phyloP scores from a whole-genome alignment of 176 grass and related monocot species.

The Zoysia pacifica region DNA sequence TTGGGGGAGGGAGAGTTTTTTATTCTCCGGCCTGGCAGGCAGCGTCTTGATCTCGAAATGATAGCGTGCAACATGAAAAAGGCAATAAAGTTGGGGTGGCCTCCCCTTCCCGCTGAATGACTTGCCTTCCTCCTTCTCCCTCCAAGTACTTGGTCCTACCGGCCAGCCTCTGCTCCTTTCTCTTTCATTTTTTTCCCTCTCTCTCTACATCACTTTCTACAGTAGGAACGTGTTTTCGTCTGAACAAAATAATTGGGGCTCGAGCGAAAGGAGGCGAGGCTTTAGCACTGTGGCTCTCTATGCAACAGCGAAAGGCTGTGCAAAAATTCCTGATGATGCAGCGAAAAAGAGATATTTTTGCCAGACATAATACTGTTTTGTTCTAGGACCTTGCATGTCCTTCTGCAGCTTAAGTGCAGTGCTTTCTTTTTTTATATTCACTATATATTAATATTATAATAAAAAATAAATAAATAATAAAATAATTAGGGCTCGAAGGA shows the following conservation, averaged over 20 bases:
- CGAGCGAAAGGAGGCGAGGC: not conserved
- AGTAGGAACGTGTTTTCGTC: not conserved
- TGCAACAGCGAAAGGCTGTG: slow-evolving; percentile 32
- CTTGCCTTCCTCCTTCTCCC: slow-evolving; percentile 29
- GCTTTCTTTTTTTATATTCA: too few relatives aligned
- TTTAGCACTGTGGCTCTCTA: slow-evolving; percentile 10
- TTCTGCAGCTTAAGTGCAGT: too few relatives aligned
- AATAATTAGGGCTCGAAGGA: not conserved
- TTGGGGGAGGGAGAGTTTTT: slow-evolving; percentile 45
- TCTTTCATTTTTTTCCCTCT: not conserved
- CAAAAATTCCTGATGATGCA: slow-evolving; percentile 44
- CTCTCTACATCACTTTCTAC: slow-evolving; percentile 22
- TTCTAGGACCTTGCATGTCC: not conserved
- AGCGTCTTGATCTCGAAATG: slow-evolving; percentile 66
- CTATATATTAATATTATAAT: too few relatives aligned
- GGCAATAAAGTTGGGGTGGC: slow-evolving; percentile 57
- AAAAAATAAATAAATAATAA: too few relatives aligned
- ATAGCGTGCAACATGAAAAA: slow-evolving; percentile 99
- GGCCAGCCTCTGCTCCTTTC: not conserved
- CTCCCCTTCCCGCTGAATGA: slow-evolving; percentile 34
- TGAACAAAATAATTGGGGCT: not conserved
- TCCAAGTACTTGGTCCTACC: not conserved
- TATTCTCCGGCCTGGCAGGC: slow-evolving; percentile 44
- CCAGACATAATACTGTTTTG: slow-evolving; percentile 56
- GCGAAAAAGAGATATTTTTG: slow-evolving; percentile 18